Evolutionary conservation across 2,329 filamentous ascomycete genomes (phyloP).

Genomic region (Leptographium procerum): DNA sequence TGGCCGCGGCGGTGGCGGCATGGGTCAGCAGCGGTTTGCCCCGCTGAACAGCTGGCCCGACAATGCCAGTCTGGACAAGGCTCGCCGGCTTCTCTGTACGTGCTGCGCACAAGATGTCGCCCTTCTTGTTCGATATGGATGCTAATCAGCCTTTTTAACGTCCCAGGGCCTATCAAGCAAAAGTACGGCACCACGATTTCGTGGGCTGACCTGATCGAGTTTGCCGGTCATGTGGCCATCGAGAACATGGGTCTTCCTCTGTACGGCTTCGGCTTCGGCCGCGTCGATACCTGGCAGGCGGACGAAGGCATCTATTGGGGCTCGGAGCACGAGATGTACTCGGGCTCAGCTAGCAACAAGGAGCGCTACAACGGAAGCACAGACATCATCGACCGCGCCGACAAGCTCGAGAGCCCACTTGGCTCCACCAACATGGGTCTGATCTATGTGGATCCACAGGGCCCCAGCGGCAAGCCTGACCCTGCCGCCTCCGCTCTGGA

Average conservation of each 20-base stretch:
- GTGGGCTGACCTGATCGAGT: constrained; percentile 62
- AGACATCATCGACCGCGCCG: not conserved
- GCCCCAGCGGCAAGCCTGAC: constrained; percentile 61
- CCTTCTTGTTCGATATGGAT: not conserved
- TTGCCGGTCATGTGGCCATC: constrained; percentile 65
- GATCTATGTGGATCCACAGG: constrained; percentile 75
- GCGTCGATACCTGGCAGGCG: constrained; percentile 61
- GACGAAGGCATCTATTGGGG: constrained; percentile 73
- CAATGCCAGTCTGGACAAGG: constrained; percentile 70
- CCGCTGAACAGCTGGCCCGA: constrained; percentile 76
- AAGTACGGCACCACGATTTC: constrained; percentile 78
- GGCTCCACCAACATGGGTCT: constrained; percentile 63
- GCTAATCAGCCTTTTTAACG: not conserved
- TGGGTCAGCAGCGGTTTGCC: constrained; percentile 68
- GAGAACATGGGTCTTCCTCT: constrained; percentile 67
- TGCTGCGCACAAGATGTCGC: not conserved
- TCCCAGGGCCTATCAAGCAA: constrained; percentile 60
- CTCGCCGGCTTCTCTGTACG: constrained; percentile 54
- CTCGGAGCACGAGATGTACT: constrained; percentile 53
- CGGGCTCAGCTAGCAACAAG: constrained; percentile 31
- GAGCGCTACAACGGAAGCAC: constrained; percentile 1
- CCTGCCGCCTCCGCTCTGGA: constrained; percentile 57
- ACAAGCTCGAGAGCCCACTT: constrained; percentile 48
- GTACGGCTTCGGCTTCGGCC: constrained; percentile 63
- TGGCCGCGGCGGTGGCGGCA: constrained; percentile 62